Evolutionary conservation across 1,284 basidiomycete genomes (phyloP).

Genomic region (Porogramme epimiltina): DNA sequence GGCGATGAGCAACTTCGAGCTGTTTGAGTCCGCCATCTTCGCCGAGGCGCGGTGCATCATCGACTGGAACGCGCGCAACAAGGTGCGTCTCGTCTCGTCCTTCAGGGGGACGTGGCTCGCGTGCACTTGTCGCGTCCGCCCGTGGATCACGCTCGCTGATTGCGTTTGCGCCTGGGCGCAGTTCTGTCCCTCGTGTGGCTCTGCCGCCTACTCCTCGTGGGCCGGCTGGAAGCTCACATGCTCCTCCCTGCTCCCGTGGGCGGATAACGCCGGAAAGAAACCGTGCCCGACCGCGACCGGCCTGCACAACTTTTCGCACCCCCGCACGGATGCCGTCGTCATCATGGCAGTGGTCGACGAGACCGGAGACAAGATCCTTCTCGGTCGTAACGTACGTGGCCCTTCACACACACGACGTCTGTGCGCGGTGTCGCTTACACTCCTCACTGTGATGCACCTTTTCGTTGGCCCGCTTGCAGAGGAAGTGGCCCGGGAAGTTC

Average conservation of each 20-base stretch:
- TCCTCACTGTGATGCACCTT: constrained; percentile 2
- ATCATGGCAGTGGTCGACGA: constrained; percentile 89
- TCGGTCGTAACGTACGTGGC: constrained; percentile 79
- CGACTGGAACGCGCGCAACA: constrained; percentile 90
- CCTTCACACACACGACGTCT: background rate
- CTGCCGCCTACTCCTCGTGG: constrained; percentile 86
- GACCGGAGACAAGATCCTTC: constrained; percentile 78
- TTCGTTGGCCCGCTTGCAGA: constrained; percentile 48
- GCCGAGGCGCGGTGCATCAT: constrained; percentile 78
- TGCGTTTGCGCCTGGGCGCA: constrained; percentile 31
- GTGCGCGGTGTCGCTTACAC: background rate
- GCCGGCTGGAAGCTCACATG: constrained; percentile 95
- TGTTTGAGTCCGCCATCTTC: constrained; percentile 71
- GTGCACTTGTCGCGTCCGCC: too few relatives aligned
- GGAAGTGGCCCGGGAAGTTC: constrained; percentile 68
- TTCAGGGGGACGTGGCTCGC: background rate
- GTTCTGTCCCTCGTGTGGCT: constrained; percentile 91
- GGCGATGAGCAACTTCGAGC: constrained; percentile 55
- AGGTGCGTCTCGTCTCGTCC: constrained; percentile 43
- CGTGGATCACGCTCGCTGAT: constrained; percentile 2
- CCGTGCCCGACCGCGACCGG: constrained; percentile 78
- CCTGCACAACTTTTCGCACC: constrained; percentile 88
- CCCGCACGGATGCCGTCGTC: constrained; percentile 87
- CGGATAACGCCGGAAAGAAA: constrained; percentile 57
- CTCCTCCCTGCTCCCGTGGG: constrained; percentile 71